A percentile compares a stretch with the other conserved stretches of the same genome.
Conservation (phyloP, 2,329 filamentous ascomycete species). For the Tolypocladium ophioglossoides region DNA sequence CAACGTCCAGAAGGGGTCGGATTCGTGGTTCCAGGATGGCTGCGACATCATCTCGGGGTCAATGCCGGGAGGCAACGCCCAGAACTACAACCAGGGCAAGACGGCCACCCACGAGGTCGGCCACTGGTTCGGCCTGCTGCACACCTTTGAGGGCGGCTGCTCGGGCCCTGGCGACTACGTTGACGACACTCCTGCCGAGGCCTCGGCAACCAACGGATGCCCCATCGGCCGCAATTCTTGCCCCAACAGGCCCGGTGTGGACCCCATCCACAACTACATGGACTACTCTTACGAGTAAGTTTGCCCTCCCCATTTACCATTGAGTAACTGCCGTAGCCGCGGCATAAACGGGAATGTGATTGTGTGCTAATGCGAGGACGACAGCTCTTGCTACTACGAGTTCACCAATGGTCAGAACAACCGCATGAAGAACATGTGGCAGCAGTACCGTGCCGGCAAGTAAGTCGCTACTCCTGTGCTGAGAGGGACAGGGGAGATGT, state of each 20-base stretch:
- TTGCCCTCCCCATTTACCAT: not conserved
- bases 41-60: slow-evolving; percentile 27
- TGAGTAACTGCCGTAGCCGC: too few relatives aligned
- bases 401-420: not conserved
- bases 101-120: slow-evolving; percentile 31
- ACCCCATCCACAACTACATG: slow-evolving; percentile 29
- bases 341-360: not conserved
- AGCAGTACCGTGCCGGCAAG: not conserved
- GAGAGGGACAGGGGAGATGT: not conserved
- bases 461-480: not conserved
- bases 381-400: not conserved
- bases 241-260: slow-evolving; percentile 17
- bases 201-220: slow-evolving; percentile 22
- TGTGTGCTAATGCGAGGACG: not conserved
- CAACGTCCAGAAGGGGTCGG: slow-evolving; percentile 14
- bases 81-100: slow-evolving; percentile 19
- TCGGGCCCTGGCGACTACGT: slow-evolving; percentile 24
- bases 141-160: slow-evolving; percentile 35
- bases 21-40: slow-evolving; percentile 25
- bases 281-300: slow-evolving; percentile 31
- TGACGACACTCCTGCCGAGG: slow-evolving; percentile 28
- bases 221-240: slow-evolving; percentile 25
- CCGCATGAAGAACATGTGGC: not conserved
- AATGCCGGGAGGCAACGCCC: slow-evolving; percentile 22
- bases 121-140: slow-evolving; percentile 37